Percentiles rank a stretch among this genome's conserved stretches.
phyloP scores from a whole-genome alignment of 768 basidiomycete species.

The Sistotremastrum niveocremeum region DNA sequence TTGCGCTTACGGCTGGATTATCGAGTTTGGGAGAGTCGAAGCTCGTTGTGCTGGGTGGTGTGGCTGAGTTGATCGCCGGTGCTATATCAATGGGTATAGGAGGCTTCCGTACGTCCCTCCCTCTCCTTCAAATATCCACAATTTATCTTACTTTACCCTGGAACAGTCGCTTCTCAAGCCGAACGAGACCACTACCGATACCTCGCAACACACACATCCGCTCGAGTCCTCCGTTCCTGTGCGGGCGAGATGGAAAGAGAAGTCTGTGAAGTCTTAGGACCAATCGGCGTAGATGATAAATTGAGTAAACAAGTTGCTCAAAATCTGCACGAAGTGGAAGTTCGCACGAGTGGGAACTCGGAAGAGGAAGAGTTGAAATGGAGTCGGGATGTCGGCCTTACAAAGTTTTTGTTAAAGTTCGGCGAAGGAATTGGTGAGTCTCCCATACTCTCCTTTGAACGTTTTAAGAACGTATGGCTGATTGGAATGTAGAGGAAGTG shows the following conservation, averaged over 20 bases:
- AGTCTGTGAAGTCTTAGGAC: conserved; percentile 74
- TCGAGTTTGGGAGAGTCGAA: conserved; percentile 80
- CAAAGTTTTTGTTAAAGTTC: conserved; percentile 90
- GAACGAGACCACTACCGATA: conserved; percentile 93
- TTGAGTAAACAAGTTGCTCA: conserved; percentile 69
- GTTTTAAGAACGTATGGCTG: not conserved
- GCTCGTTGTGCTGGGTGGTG: conserved; percentile 87
- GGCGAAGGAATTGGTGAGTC: conserved; percentile 78
- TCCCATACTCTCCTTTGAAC: not conserved
- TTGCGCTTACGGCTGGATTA: conserved; percentile 80
- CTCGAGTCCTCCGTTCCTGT: conserved; percentile 80
- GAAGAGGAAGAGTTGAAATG: conserved; percentile 31
- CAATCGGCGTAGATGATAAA: conserved; percentile 78
- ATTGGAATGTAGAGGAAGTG: conserved; percentile 56
- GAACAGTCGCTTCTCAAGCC: conserved; percentile 78
- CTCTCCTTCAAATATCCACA: not conserved
- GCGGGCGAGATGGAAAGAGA: conserved; percentile 95
- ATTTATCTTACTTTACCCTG: not conserved
- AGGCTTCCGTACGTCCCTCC: conserved; percentile 48
- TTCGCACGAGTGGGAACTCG: conserved; percentile 15
- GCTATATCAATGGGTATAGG: conserved; percentile 98
- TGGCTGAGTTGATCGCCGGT: conserved; percentile 93
- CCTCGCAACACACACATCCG: conserved; percentile 55
- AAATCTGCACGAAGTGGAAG: conserved; percentile 56
- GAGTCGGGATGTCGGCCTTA: conserved; percentile 73